phyloP scores from a whole-genome alignment of 2,329 filamentous ascomycete genomes.

The Metarhizium robertsii region DNA sequence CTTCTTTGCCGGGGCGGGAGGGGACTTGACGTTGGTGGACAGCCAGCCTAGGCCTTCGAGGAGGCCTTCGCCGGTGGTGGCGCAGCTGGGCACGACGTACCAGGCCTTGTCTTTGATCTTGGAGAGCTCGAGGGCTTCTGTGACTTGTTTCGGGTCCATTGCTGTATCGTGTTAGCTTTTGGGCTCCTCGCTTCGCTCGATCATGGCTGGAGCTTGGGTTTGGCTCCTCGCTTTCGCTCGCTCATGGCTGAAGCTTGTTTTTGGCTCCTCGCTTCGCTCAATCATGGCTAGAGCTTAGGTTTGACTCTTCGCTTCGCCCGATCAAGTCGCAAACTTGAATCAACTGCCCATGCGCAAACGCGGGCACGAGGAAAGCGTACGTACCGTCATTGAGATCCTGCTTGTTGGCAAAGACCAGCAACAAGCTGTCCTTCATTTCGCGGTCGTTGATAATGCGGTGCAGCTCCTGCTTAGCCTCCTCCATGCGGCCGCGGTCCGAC shows the following conservation, averaged over 20 bases:
- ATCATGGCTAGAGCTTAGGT: no score
- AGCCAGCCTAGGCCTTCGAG: constrained; percentile 77
- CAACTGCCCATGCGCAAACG: no score
- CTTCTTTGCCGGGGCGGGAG: constrained; percentile 45
- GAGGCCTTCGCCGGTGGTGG: constrained; percentile 71
- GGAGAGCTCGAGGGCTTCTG: constrained; percentile 64
- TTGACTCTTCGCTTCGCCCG: no score
- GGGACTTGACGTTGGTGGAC: constrained; percentile 72
- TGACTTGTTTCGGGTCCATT: constrained; percentile 72
- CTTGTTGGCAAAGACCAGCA: constrained; percentile 98
- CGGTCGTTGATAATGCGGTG: constrained; percentile 97
- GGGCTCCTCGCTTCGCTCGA: background rate
- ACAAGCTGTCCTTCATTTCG: constrained; percentile 91
- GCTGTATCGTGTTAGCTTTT: constrained; percentile 35
- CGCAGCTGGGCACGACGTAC: constrained; percentile 77
- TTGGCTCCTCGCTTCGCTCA: no score
- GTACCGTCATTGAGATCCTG: constrained; percentile 81
- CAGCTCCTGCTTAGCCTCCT: constrained; percentile 86
- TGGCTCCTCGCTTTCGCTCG: background rate
- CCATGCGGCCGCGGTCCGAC: constrained; percentile 82
- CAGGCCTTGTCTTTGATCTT: constrained; percentile 77
- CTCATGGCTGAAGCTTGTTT: no score
- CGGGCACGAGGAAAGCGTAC: constrained; percentile 10
- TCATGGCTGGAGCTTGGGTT: no score
- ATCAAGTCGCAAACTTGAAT: no score